These are phyloP conservation scores for Talaromyces wortmannii DNA, from an alignment of 495 filamentous ascomycete genomes.

Conservation along the genomic window DNA sequence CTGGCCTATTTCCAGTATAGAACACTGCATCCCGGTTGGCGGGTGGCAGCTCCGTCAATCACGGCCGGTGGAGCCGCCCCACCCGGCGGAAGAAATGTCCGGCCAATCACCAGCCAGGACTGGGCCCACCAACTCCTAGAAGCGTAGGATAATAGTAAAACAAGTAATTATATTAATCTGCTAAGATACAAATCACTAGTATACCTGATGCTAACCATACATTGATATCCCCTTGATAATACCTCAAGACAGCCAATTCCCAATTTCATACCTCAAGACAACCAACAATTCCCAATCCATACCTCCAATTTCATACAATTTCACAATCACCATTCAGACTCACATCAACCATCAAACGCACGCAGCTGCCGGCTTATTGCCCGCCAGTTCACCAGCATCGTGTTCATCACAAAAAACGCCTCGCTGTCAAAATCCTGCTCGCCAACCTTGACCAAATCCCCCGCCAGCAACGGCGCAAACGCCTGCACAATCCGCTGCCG, in stretches of 20 bases:
- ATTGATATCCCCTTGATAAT: background rate
- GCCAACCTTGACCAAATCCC: slow-evolving; percentile 5
- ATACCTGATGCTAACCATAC: too few species aligned
- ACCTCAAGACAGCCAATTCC: background rate
- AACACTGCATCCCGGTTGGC: too few species aligned
- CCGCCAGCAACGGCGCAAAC: slow-evolving; percentile 28
- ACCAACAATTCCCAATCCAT: background rate
- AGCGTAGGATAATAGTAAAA: too few species aligned
- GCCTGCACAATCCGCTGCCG: slow-evolving; percentile 21
- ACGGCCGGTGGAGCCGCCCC: too few species aligned
- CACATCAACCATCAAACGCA: background rate
- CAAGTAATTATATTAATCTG: too few species aligned
- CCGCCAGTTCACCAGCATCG: slow-evolving; percentile 30
- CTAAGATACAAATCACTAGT: too few species aligned
- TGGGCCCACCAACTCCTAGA: too few species aligned
- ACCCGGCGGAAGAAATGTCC: too few species aligned
- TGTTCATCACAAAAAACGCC: slow-evolving; percentile 19
- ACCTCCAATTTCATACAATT: background rate
- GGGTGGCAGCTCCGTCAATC: too few species aligned
- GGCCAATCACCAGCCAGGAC: too few species aligned
- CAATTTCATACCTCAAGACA: background rate
- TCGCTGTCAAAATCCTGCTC: slow-evolving; percentile 23
- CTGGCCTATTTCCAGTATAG: too few species aligned
- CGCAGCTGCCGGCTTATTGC: slow-evolving; percentile 24
- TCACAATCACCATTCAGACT: background rate